These are phyloP conservation scores for Picea mariana DNA, from an alignment of 83 land plant genomes.

Conservation along the genomic window DNA sequence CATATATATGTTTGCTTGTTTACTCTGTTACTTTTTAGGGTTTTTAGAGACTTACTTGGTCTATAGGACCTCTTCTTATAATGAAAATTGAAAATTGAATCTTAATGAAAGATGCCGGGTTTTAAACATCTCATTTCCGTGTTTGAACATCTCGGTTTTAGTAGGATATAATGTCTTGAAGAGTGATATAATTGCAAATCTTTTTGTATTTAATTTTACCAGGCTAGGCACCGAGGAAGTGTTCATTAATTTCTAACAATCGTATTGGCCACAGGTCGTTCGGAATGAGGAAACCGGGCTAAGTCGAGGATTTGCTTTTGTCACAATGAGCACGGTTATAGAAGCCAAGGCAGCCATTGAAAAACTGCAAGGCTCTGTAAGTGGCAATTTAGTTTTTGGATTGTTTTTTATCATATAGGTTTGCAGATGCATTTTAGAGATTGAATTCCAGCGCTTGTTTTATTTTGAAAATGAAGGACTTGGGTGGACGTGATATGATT, in stretches of 20 bases:
- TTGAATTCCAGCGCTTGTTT: neutral
- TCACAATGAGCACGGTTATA: conserved; percentile 23
- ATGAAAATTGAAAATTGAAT: no score
- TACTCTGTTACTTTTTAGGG: no score
- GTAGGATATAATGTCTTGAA: no score
- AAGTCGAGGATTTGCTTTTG: conserved; percentile 34
- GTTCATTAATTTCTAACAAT: neutral
- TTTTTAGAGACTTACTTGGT: no score
- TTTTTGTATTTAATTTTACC: no score
- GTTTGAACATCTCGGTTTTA: no score
- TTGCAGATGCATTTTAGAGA: neutral
- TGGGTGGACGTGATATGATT: conserved; percentile 40
- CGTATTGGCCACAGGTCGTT: conserved; percentile 20
- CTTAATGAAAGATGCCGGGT: no score
- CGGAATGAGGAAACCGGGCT: conserved; percentile 31
- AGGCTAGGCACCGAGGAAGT: neutral
- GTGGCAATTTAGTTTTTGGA: conserved; percentile 9
- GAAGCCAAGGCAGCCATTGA: conserved; percentile 33
- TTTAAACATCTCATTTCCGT: no score
- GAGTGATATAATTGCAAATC: no score
- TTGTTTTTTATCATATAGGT: neutral
- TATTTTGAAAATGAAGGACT: conserved; percentile 22
- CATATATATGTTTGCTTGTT: no score
- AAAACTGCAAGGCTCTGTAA: conserved; percentile 39
- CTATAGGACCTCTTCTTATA: no score